phyloP scores from a whole-genome alignment of 192 early-diverging fungal species.

The Coemansia sp. region DNA sequence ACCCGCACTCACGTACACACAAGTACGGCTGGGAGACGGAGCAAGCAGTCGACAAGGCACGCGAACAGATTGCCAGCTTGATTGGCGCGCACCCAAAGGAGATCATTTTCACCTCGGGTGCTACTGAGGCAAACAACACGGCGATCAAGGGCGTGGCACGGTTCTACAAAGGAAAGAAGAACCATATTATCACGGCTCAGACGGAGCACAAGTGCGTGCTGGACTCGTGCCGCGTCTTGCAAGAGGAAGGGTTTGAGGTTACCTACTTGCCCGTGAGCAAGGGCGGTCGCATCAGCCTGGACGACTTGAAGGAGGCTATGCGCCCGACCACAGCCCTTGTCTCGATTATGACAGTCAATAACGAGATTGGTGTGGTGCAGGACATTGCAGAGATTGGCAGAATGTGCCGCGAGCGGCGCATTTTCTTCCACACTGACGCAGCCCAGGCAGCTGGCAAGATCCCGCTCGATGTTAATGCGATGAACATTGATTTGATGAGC shows the following conservation, averaged over 20 bases:
- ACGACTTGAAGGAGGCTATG: constrained; percentile 77
- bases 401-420: constrained; percentile 80
- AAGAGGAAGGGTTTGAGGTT: constrained; percentile 93
- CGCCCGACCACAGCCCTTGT: constrained; percentile 88
- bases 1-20: constrained; percentile 96
- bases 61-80: constrained; percentile 82
- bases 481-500: constrained; percentile 95
- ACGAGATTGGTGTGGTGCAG: constrained; percentile 97
- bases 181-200: constrained; percentile 95
- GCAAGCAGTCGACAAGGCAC: constrained; percentile 81
- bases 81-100: constrained; percentile 96
- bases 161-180: constrained; percentile 92
- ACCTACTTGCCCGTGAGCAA: constrained; percentile 88
- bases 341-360: constrained; percentile 97
- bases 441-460: constrained; percentile 97
- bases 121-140: constrained; percentile 96
- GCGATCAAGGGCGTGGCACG: constrained; percentile 92
- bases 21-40: constrained; percentile 97
- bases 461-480: constrained; percentile 84
- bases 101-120: constrained; percentile 93
- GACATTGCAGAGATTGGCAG: constrained; percentile 87
- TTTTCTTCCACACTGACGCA: constrained; percentile 97
- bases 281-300: constrained; percentile 83
- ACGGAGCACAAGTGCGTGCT: constrained; percentile 99
- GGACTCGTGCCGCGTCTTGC: constrained; percentile 92